Evolutionary conservation across 169 alveolate species (phyloP).

Genomic region (Plasmodium gonderi): DNA sequence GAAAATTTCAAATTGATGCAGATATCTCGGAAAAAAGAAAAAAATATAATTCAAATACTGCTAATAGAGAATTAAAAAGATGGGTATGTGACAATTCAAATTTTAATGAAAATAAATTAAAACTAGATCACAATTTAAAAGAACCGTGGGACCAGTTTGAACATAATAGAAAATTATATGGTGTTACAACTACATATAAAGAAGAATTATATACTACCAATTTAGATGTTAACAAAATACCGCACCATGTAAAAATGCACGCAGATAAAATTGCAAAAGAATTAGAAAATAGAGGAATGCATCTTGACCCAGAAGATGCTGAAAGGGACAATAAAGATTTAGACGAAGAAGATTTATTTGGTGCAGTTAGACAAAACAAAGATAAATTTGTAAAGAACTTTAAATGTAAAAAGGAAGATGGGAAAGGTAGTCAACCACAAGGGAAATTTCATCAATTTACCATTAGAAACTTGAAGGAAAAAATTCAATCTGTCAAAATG

Average conservation of each 20-base stretch:
- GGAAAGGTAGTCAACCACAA: slow-evolving; percentile 14
- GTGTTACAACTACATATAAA: slow-evolving; percentile 76
- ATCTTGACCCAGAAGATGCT: slow-evolving; percentile 78
- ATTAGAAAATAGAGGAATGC: slow-evolving; percentile 76
- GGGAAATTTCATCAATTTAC: slow-evolving; percentile 19
- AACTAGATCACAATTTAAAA: slow-evolving; percentile 40
- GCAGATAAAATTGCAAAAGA: slow-evolving; percentile 82
- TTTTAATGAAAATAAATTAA: slow-evolving; percentile 23
- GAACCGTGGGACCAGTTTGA: slow-evolving; percentile 75
- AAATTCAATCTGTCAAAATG: slow-evolving; percentile 52
- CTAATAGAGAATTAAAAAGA: slow-evolving; percentile 71
- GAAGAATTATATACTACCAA: slow-evolving; percentile 84
- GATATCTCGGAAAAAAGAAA: slow-evolving; percentile 55
- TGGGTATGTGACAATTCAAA: slow-evolving; percentile 57
- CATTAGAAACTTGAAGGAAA: slow-evolving; percentile 62
- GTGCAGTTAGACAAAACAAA: slow-evolving; percentile 60
- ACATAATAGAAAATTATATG: slow-evolving; percentile 67
- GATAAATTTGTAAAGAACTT: slow-evolving; percentile 17
- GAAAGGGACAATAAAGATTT: slow-evolving; percentile 76
- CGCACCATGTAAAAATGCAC: slow-evolving; percentile 79
- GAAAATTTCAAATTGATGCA: slow-evolving; percentile 48
- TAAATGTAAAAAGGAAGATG: slow-evolving; percentile 59
- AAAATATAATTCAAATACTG: slow-evolving; percentile 27
- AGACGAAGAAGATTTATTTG: slow-evolving; percentile 81
- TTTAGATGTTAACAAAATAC: slow-evolving; percentile 77